These are phyloP conservation scores for Penicillium angulare DNA, from an alignment of 495 filamentous ascomycete species.

Conservation along the genomic window DNA sequence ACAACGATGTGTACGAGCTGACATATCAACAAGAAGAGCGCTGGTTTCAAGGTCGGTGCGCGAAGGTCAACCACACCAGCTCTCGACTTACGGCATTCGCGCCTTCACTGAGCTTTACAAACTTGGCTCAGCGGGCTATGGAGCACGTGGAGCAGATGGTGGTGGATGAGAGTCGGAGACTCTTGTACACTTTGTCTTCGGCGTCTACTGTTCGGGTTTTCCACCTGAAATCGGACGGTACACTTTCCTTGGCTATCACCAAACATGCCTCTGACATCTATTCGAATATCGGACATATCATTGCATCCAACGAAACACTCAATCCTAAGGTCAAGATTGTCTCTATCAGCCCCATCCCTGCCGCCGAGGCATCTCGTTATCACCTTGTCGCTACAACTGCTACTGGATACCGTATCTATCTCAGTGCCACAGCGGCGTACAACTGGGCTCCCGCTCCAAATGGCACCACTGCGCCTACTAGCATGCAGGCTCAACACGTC, in stretches of 20 bases:
- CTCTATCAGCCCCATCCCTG: constrained; percentile 78
- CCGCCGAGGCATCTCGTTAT: constrained; percentile 74
- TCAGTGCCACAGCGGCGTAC: constrained; percentile 82
- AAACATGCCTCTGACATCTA: constrained; percentile 53
- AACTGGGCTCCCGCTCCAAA: constrained; percentile 58
- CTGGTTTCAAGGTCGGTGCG: constrained; percentile 85
- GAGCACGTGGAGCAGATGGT: constrained; percentile 74
- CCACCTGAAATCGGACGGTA: constrained; percentile 61
- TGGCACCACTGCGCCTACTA: constrained; percentile 68
- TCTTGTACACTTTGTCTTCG: constrained; percentile 88
- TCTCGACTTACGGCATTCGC: constrained; percentile 71
- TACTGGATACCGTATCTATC: constrained; percentile 85
- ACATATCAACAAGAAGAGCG: constrained; percentile 94
- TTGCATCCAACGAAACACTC: constrained; percentile 64
- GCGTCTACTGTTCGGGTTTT: constrained; percentile 82
- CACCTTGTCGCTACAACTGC: constrained; percentile 89
- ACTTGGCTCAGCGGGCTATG: constrained; percentile 36
- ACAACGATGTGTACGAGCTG: constrained; percentile 87
- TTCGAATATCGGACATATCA: constrained; percentile 76
- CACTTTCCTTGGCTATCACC: constrained; percentile 54
- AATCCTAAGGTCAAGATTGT: constrained; percentile 68
- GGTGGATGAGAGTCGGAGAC: constrained; percentile 80
- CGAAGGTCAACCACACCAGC: constrained; percentile 80
- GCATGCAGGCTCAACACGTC: constrained; percentile 95
- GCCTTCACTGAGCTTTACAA: constrained; percentile 54